Evolutionary conservation across 1,284 basidiomycete genomes (phyloP).

Genomic region (Cryptococcus deneoformans): DNA sequence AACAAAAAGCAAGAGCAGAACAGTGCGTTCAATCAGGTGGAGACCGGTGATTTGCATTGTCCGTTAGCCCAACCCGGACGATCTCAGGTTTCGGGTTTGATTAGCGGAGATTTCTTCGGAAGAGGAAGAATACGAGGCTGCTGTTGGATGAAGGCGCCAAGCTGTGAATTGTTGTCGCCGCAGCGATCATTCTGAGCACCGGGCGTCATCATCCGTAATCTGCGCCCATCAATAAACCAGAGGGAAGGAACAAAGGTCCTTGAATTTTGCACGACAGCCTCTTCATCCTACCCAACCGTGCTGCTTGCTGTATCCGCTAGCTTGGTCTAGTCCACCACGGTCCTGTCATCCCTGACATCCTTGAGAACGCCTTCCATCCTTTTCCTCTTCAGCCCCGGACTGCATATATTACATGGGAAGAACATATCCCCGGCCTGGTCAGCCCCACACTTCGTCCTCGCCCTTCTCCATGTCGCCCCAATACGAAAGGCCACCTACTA

Average conservation of each 20-base stretch:
- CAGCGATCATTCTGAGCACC: background rate
- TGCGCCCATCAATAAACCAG: slow-evolving; percentile 1
- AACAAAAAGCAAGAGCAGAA: too few relatives aligned
- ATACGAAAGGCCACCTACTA: slow-evolving; percentile 8
- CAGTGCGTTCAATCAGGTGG: too few relatives aligned
- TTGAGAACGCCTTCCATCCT: background rate
- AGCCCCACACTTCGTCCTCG: background rate
- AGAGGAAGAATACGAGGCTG: too few relatives aligned
- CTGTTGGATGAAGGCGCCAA: too few relatives aligned
- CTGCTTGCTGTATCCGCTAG: too few relatives aligned
- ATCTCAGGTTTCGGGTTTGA: too few relatives aligned
- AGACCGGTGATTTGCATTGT: too few relatives aligned
- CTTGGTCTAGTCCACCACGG: too few relatives aligned
- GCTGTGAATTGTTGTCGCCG: background rate
- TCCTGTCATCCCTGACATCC: too few relatives aligned
- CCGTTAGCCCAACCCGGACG: too few relatives aligned
- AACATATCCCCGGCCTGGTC: background rate
- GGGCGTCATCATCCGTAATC: background rate
- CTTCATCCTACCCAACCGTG: background rate
- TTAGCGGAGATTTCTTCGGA: too few relatives aligned
- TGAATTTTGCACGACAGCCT: background rate
- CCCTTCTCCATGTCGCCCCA: background rate
- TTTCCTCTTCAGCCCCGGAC: background rate
- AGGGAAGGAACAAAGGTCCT: background rate
- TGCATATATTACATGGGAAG: too few relatives aligned